Conservation (phyloP, 2,329 filamentous ascomycete species). For the Talaromyces atroroseus region DNA sequence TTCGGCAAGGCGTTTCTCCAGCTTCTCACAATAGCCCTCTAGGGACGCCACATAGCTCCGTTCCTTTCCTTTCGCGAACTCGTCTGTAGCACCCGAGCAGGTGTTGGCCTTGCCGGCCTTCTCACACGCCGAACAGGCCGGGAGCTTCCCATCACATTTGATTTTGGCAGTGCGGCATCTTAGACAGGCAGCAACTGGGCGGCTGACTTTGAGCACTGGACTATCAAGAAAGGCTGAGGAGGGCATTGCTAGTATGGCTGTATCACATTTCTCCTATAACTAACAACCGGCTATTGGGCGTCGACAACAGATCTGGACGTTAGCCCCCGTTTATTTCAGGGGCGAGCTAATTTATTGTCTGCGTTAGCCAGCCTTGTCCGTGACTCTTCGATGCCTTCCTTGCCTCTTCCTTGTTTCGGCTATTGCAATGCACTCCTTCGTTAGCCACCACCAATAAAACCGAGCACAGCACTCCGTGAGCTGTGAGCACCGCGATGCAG, state of each 20-base stretch:
- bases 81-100: constrained; percentile 91
- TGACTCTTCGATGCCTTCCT: neutral
- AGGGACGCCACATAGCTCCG: constrained; percentile 93
- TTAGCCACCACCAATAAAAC: neutral
- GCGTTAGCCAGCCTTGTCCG: neutral
- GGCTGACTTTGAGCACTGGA: constrained; percentile 55
- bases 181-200: constrained; percentile 73
- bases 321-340: too few relatives aligned
- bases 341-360: too few relatives aligned
- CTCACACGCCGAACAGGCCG: constrained; percentile 91
- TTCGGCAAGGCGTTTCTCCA: constrained; percentile 67
- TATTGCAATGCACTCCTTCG: neutral
- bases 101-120: constrained; percentile 79
- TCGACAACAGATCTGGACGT: neutral
- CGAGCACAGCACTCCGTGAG: neutral
- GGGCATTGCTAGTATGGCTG: constrained; percentile 24
- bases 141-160: constrained; percentile 95
- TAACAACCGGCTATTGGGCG: neutral
- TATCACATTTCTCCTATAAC: constrained; percentile 16
- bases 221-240: constrained; percentile 33
- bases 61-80: constrained; percentile 93
- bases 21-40: constrained; percentile 82
- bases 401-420: neutral
- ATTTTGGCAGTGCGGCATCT: constrained; percentile 88
- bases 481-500: neutral